Evolutionary conservation across 306 rosid genomes (phyloP), one percentile per base, ranked within the genome.

Genomic region (Hippophae rhamnoides): DNA sequence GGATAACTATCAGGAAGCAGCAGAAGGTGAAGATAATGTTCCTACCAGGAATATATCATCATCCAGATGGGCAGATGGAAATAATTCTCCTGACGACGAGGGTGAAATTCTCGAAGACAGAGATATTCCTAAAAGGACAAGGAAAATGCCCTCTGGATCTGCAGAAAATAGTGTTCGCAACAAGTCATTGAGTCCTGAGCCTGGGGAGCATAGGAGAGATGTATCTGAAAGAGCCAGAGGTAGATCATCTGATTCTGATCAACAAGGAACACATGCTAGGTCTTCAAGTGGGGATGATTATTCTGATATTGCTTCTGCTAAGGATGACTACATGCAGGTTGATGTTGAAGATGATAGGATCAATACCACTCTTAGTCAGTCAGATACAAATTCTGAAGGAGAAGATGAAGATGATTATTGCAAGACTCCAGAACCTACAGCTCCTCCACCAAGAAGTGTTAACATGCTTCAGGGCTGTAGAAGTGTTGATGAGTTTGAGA

Each of bases 391-490:
- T 67, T 89, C 88, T 38, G 95, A 84, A 18, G 23, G 23, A 18
- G 23, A 18, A 62, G 84, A 89, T 64, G 88, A 80, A 13, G 69
- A 69, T 66, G 81, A 84, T 69, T 64, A 66, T 56, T 51, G 60
- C 7, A 77, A 61, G 72, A 76, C 80, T 58, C 81, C 82, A 5
- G 97, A 86, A 63, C 84, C 84, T 62, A 63, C 69, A 25, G 73
- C 72, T 47, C 78, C 79, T 67, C 94, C 84, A 8, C 94, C 72
- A 63, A 85, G 99, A 71, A 71, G 68, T 13, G 88, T 93, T 41
- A 82, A 93, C 76, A 93, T 93, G 99, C 99, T 93, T 65, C 94
- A 86, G 75, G 95, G 94, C 61, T 93, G 99, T 79, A 89, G 99
- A 84, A 93, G 95, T 82, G 97, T 93, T 62, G 97, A 93, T 76